These are phyloP conservation scores for Pulveroboletus sp. DNA, from an alignment of 768 basidiomycete species.

Conservation along the genomic window DNA sequence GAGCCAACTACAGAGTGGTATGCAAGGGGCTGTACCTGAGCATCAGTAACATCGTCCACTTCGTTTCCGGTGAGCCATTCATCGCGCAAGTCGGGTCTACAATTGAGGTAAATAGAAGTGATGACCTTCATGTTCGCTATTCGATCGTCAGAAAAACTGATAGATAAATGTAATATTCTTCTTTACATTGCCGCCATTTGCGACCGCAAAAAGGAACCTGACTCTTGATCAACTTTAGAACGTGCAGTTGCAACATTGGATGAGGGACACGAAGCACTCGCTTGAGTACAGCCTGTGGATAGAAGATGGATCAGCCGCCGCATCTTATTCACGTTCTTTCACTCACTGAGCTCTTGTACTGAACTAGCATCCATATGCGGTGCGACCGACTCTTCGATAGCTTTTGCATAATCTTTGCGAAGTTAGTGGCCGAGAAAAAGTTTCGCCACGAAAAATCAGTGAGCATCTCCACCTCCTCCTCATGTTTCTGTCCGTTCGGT, in stretches of 20 bases:
- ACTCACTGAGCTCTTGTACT: slow-evolving; percentile 95
- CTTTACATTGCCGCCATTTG: slow-evolving; percentile 94
- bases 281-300: slow-evolving; percentile 82
- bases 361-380: slow-evolving; percentile 91
- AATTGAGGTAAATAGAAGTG: slow-evolving; percentile 96
- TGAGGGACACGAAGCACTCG: slow-evolving; percentile 92
- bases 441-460: slow-evolving; percentile 97
- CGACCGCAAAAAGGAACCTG: slow-evolving; percentile 98
- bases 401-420: slow-evolving; percentile 97
- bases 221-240: slow-evolving; percentile 96
- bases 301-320: slow-evolving; percentile 16
- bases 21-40: slow-evolving; percentile 52
- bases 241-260: slow-evolving; percentile 88
- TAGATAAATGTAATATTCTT: background rate
- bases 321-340: background rate
- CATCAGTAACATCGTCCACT: slow-evolving; percentile 87
- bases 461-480: slow-evolving; percentile 88
- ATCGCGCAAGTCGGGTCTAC: slow-evolving; percentile 92
- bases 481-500: slow-evolving; percentile 69
- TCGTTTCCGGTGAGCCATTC: slow-evolving; percentile 96
- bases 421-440: slow-evolving; percentile 96
- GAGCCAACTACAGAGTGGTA: slow-evolving; percentile 4
- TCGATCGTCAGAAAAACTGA: slow-evolving; percentile 12
- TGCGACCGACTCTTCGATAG: slow-evolving; percentile 92
- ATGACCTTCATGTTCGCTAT: slow-evolving; percentile 99